phyloP scores from a whole-genome alignment of 345 rosid genomes.

The Acer saccharum region DNA sequence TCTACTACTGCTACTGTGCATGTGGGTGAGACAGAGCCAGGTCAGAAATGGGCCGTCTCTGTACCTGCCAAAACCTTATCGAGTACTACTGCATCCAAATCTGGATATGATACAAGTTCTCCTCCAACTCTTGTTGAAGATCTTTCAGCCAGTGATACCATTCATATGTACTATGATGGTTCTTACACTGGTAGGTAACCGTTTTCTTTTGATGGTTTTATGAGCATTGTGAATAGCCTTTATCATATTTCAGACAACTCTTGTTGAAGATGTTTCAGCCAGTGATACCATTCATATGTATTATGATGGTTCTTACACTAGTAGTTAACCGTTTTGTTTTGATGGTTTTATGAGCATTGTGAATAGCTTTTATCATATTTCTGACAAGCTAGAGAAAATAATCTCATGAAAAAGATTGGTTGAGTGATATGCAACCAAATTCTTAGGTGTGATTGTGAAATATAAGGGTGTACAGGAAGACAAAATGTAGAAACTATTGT shows the following conservation, averaged over 20 bases:
- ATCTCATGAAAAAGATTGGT: not conserved
- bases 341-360: conserved; percentile 11
- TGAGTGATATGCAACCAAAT: not conserved
- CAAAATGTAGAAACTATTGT: not conserved
- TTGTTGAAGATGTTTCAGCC: conserved; percentile 27
- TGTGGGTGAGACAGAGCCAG: conserved; percentile 24
- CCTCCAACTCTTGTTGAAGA: conserved; percentile 23
- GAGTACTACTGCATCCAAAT: conserved; percentile 11
- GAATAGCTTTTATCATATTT: conserved; percentile 5
- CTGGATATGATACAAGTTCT: conserved; percentile 37
- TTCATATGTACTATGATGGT: conserved; percentile 24
- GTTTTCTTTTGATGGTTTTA: conserved; percentile 11
- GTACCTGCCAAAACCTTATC: conserved; percentile 28
- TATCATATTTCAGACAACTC: not conserved
- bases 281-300: conserved; percentile 29
- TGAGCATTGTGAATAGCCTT: conserved; percentile 15
- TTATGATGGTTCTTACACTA: conserved; percentile 23
- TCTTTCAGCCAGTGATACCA: conserved; percentile 28
- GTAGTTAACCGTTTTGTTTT: conserved; percentile 25
- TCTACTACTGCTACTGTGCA: conserved; percentile 21
- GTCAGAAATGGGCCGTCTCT: conserved; percentile 28
- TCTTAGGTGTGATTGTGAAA: conserved; percentile 2
- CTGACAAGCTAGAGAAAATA: not conserved
- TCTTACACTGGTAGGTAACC: conserved; percentile 31
- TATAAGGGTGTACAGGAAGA: not conserved